Evolutionary conservation across 2,329 filamentous ascomycete species (phyloP).

Genomic region (Penicillium sp.): DNA sequence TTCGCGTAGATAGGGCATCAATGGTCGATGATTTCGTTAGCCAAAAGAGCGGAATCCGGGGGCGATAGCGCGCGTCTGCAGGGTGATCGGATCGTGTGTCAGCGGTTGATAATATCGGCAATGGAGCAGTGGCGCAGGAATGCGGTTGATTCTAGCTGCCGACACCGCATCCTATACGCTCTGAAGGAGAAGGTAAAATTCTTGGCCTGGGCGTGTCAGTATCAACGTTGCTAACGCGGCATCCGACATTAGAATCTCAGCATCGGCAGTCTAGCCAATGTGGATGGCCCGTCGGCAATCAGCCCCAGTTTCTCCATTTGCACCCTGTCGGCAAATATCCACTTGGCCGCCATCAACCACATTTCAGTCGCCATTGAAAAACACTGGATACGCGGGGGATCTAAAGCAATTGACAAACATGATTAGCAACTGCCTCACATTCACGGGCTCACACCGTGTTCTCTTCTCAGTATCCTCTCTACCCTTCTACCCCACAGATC

Average conservation of each 20-base stretch:
- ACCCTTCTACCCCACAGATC: slow-evolving; percentile 29
- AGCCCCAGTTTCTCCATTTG: neutral
- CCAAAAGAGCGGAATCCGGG: slow-evolving; percentile 1
- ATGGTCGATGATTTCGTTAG: neutral
- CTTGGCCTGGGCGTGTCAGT: slow-evolving; percentile 10
- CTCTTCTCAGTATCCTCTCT: neutral
- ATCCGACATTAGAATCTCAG: slow-evolving; percentile 16
- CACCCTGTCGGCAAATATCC: slow-evolving; percentile 21
- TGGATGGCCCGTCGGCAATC: slow-evolving; percentile 25
- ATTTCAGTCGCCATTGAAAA: neutral
- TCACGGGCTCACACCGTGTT: slow-evolving; percentile 11
- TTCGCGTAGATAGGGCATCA: neutral
- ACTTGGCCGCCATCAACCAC: neutral
- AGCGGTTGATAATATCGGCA: slow-evolving; percentile 20
- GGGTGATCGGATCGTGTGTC: slow-evolving; percentile 5
- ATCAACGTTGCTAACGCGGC: slow-evolving; percentile 6
- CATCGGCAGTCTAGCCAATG: slow-evolving; percentile 30
- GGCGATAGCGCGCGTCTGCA: slow-evolving; percentile 11
- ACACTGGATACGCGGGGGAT: neutral
- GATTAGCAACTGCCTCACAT: slow-evolving; percentile 10
- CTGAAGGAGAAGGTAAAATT: neutral
- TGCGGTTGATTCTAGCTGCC: slow-evolving; percentile 3
- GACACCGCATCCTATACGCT: slow-evolving; percentile 3
- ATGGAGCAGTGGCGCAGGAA: neutral
- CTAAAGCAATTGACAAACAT: neutral